These are phyloP conservation scores for Xylaria curta DNA, from an alignment of 495 filamentous ascomycete genomes.

Conservation along the genomic window DNA sequence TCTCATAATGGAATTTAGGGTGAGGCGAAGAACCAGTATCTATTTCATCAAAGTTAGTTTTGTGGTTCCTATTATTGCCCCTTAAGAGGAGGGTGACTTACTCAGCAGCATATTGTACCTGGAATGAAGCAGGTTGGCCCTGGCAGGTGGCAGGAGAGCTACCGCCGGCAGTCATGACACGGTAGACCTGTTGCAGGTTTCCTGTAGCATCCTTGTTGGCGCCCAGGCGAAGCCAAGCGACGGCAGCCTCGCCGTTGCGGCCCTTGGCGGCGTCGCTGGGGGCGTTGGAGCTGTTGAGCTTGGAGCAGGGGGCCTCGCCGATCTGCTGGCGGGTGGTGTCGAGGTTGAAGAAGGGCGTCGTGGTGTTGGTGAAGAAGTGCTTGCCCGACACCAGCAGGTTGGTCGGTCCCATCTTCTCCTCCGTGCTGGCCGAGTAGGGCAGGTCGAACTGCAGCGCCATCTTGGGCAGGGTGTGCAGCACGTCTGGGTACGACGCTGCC, in stretches of 20 bases:
- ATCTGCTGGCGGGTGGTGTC: conserved; percentile 58
- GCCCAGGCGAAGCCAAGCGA: conserved; percentile 72
- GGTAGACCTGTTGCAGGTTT: conserved; percentile 75
- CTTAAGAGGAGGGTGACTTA: conserved; percentile 59
- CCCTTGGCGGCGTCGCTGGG: conserved; percentile 63
- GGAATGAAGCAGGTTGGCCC: conserved; percentile 65
- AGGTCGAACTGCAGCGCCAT: conserved; percentile 64
- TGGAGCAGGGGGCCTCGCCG: conserved; percentile 68
- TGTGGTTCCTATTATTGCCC: neutral
- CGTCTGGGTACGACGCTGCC: conserved; percentile 67
- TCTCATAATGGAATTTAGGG: neutral
- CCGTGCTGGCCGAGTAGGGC: conserved; percentile 45
- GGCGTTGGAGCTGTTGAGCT: conserved; percentile 59
- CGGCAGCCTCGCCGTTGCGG: conserved; percentile 61
- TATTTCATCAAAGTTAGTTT: conserved; percentile 24
- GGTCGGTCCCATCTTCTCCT: conserved; percentile 52
- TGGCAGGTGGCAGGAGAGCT: conserved; percentile 76
- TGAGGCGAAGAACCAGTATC: conserved; percentile 49
- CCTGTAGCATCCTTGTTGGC: conserved; percentile 61
- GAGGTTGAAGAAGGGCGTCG: conserved; percentile 81
- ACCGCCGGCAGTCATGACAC: conserved; percentile 87
- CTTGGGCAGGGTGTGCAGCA: conserved; percentile 62
- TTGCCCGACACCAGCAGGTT: conserved; percentile 71
- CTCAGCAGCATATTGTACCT: conserved; percentile 82
- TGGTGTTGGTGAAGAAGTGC: conserved; percentile 75